These are phyloP conservation scores for Orbilia quercus DNA, from an alignment of 2,329 filamentous ascomycete genomes.

Conservation along the genomic window DNA sequence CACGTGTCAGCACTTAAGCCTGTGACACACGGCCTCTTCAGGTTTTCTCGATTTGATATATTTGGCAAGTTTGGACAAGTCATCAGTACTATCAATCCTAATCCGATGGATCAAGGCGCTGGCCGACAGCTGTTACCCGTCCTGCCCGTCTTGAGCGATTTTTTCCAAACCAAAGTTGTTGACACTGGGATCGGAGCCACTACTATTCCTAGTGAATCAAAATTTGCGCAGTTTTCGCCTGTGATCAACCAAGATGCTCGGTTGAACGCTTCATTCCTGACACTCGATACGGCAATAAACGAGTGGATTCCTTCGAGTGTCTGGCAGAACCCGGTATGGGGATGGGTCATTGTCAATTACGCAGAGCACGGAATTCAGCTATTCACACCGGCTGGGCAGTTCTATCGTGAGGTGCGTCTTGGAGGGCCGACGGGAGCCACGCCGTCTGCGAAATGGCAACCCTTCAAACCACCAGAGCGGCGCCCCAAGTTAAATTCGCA, in stretches of 20 bases:
- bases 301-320: constrained; percentile 60
- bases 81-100: constrained; percentile 61
- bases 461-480: not conserved
- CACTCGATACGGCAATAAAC: no score
- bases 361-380: constrained; percentile 64
- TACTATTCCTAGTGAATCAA: constrained; percentile 25
- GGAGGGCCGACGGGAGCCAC: constrained; percentile 48
- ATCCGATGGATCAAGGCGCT: not conserved
- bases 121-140: not conserved
- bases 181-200: no score
- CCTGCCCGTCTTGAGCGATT: constrained; percentile 62
- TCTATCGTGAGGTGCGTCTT: constrained; percentile 64
- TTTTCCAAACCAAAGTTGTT: constrained; percentile 60
- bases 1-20: constrained; percentile 56
- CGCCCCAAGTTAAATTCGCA: not conserved
- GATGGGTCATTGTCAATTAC: constrained; percentile 65
- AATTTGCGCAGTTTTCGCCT: constrained; percentile 64
- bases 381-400: constrained; percentile 64
- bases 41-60: constrained; percentile 63
- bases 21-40: constrained; percentile 66
- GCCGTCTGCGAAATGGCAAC: constrained; percentile 4
- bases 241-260: constrained; percentile 64
- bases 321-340: constrained; percentile 65
- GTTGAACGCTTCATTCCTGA: constrained; percentile 62
- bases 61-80: constrained; percentile 68